A percentile compares a stretch with the other conserved stretches of the same genome.
Conservation (phyloP, 805 yeast species). For the Lachancea sp. region DNA sequence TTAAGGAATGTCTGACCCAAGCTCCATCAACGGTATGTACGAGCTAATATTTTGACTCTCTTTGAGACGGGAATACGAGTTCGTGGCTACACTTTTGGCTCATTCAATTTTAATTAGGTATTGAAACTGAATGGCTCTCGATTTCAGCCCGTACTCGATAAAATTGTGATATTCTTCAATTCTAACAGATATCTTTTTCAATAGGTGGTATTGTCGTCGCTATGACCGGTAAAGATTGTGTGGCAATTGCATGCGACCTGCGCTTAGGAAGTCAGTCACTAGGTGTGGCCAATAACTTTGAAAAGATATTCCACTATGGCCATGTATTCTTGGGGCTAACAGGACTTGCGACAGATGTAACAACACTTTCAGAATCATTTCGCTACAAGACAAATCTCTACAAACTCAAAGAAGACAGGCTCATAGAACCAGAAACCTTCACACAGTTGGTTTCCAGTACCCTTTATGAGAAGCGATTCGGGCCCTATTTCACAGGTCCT, state of each 20-base stretch:
- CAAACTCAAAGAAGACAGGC: slow-evolving; percentile 84
- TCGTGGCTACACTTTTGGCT: not conserved
- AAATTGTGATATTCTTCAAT: not conserved
- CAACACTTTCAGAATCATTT: slow-evolving; percentile 75
- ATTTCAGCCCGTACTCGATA: not conserved
- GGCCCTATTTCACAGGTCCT: slow-evolving; percentile 96
- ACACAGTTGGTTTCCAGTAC: slow-evolving; percentile 89
- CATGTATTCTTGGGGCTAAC: slow-evolving; percentile 86
- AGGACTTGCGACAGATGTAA: slow-evolving; percentile 92
- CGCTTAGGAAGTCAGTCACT: slow-evolving; percentile 90
- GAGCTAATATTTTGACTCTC: not conserved
- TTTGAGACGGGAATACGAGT: not conserved
- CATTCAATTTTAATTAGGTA: not conserved
- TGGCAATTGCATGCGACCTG: slow-evolving; percentile 93
- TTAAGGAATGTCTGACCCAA: slow-evolving; percentile 61
- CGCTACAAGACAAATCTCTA: slow-evolving; percentile 81
- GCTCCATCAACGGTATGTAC: slow-evolving; percentile 61
- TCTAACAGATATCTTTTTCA: slow-evolving; percentile 14
- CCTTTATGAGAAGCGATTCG: slow-evolving; percentile 84
- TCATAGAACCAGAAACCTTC: slow-evolving; percentile 87
- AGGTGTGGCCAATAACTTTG: slow-evolving; percentile 88
- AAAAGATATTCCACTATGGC: slow-evolving; percentile 81
- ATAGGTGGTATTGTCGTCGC: slow-evolving; percentile 94
- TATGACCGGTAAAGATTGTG: slow-evolving; percentile 97
- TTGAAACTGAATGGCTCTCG: not conserved